Conservation (phyloP, 2,329 filamentous ascomycete species). For the Talaromyces sp. region DNA sequence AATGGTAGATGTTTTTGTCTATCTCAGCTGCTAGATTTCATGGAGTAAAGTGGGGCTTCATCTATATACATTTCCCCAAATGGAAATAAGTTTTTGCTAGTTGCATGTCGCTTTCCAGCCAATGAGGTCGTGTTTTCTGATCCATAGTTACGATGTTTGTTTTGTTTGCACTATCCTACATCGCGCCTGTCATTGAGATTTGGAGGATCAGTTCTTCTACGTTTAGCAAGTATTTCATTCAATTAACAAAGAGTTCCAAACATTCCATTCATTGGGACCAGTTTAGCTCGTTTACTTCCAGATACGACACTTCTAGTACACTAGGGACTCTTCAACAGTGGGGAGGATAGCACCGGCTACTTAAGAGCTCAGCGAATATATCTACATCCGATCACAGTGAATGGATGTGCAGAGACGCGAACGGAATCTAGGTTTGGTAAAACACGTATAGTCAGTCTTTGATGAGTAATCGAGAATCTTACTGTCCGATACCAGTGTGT, state of each 20-base stretch:
- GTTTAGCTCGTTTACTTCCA: neutral
- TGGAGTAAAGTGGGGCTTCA: neutral
- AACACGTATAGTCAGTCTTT: too few relatives aligned
- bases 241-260: neutral
- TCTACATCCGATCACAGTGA: neutral
- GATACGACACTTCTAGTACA: neutral
- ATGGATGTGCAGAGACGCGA: too few relatives aligned
- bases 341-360: neutral
- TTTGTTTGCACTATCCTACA: neutral
- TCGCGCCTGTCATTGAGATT: neutral
- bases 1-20: neutral
- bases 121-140: neutral
- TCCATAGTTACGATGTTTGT: neutral
- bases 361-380: neutral
- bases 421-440: too few relatives aligned
- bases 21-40: too few relatives aligned
- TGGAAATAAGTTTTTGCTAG: conserved; percentile 8
- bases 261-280: neutral
- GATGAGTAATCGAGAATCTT: too few relatives aligned
- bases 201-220: neutral
- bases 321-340: neutral
- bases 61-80: neutral
- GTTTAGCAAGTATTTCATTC: neutral
- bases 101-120: neutral
- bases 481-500: neutral